Base-by-base conservation (phyloP, 129 eudicot genomes). In the Lonicera japonica region DNA sequence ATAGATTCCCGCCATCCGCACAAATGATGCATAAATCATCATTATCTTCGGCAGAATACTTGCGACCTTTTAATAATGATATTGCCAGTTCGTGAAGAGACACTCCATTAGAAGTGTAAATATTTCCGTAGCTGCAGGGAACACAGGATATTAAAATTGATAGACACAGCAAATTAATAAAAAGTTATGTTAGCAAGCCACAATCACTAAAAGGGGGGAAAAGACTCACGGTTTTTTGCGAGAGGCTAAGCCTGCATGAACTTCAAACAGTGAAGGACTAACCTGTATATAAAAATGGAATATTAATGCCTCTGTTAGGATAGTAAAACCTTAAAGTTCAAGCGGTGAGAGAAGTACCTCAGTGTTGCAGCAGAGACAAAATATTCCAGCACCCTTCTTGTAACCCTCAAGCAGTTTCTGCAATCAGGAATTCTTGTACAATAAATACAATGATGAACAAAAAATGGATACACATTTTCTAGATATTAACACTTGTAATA, bases 231-330 rank as follows among this genome's bases (percentile, higher is more conserved):
- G 97, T 68, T 81, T 90, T 59, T 70, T 78, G 57, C 86, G 83
- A 22, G 92, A 56, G n/a, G 92, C 89, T 83, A 80, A 74, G 36
- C 97, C 97, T 62, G 97, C 95, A 74, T 90, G 97, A 40, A 87
- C 86, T 82, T 90, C 97, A 68, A 90, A 90, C 55, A 59, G 80
- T 53, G 97, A 86, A 20, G 97, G 86, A 53, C 97, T 90, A 67
- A 90, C 77, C 96, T 88, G 60, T 53, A 60, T 67, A 73, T 40
- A 25, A 55, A 51, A 21, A 70, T 67, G 25, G 20, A 38, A 47
- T 17, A 45, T 64, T 16, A 67, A 34, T 66, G 54, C 48, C 56
- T 70, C 41, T 6, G 16, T 57, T 21, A 54, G 7, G 39, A 48
- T 11, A 62, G 15, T 2, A 23, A 13, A 52, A 40, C 58, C 58